A percentile compares a stretch with the other conserved stretches of the same genome.
phyloP scores from a whole-genome alignment of 495 filamentous ascomycete genomes.

The Barbatosphaeria neglecta region DNA sequence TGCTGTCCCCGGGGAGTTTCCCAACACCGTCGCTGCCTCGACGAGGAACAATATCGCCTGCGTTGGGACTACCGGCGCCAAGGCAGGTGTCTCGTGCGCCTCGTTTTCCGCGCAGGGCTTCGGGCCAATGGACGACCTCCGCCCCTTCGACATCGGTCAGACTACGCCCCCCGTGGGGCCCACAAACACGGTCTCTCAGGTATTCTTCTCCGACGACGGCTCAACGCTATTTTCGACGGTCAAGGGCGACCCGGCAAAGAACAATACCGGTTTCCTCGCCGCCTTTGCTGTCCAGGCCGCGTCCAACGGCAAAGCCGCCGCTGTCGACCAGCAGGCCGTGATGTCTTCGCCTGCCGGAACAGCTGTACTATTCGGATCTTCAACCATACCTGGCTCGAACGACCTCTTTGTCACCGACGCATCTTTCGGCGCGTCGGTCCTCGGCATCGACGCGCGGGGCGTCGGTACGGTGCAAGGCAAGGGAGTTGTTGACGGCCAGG shows the following conservation, averaged over 20 bases:
- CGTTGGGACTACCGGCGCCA: constrained; percentile 40
- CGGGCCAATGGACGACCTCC: constrained; percentile 27
- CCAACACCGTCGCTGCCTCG: constrained; percentile 43
- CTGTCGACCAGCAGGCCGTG: constrained; percentile 8
- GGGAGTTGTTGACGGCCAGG: constrained; percentile 29
- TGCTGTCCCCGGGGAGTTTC: constrained; percentile 41
- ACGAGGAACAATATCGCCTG: constrained; percentile 35
- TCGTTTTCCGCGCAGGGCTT: constrained; percentile 28
- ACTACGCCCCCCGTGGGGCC: constrained; percentile 44
- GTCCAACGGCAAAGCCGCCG: neutral
- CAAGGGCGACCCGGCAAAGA: constrained; percentile 40
- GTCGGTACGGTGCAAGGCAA: constrained; percentile 9
- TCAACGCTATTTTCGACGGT: constrained; percentile 39
- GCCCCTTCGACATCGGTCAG: constrained; percentile 34
- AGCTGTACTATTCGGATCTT: constrained; percentile 42
- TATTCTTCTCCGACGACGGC: constrained; percentile 43
- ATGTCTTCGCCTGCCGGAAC: constrained; percentile 35
- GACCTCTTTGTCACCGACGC: constrained; percentile 44
- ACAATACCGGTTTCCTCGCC: constrained; percentile 44
- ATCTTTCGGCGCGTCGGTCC: constrained; percentile 37
- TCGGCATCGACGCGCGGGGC: constrained; percentile 20
- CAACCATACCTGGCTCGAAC: constrained; percentile 24
- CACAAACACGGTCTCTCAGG: constrained; percentile 40
- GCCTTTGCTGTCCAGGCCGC: constrained; percentile 27
- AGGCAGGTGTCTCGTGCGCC: constrained; percentile 42